phyloP scores from a whole-genome alignment of 2,329 filamentous ascomycete genomes.

The Mollisiaceae sp. region DNA sequence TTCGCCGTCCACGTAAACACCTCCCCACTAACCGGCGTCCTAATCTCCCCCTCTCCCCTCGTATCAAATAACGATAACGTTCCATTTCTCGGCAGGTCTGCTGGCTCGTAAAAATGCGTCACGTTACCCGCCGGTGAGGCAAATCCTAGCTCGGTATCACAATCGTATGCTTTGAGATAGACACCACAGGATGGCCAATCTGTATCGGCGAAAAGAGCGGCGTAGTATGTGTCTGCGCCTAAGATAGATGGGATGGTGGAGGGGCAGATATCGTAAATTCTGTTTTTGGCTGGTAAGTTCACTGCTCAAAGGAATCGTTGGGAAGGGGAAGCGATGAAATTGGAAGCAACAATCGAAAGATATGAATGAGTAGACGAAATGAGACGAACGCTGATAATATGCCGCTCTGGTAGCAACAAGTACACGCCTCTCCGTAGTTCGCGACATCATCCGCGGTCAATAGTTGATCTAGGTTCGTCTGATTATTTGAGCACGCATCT shows the following conservation, averaged over 20 bases:
- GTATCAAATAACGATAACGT: background rate
- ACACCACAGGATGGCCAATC: background rate
- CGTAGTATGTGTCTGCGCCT: background rate
- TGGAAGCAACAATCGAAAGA: background rate
- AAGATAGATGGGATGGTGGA: background rate
- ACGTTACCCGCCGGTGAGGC: background rate
- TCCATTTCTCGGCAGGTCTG: background rate
- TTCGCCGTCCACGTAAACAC: slow-evolving; percentile 3
- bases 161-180: background rate
- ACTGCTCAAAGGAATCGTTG: background rate
- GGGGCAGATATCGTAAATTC: slow-evolving; percentile 7
- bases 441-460: background rate
- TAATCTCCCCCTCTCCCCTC: background rate
- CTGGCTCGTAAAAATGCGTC: background rate
- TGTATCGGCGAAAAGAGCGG: background rate
- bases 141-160: background rate
- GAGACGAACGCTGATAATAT: background rate
- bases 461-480: background rate
- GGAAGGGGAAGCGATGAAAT: background rate
- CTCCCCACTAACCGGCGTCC: background rate
- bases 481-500: background rate
- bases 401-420: slow-evolving; percentile 3
- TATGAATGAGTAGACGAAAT: background rate
- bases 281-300: background rate
- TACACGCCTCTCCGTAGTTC: slow-evolving; percentile 2